These are phyloP conservation scores for Chrysanthemum makinoi DNA, from an alignment of 129 eudicot species.

Conservation along the genomic window DNA sequence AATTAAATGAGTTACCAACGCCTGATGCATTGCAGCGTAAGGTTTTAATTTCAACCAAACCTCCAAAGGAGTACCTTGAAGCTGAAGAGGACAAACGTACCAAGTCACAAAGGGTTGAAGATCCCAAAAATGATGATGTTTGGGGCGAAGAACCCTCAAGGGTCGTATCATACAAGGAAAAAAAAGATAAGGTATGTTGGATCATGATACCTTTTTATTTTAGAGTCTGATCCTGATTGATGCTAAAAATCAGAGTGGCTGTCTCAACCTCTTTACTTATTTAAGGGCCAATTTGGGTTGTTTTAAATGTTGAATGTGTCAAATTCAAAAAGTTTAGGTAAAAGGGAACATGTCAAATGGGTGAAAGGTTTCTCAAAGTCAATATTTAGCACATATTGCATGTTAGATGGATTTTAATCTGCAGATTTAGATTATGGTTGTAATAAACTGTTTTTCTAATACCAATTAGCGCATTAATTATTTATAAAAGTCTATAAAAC, in stretches of 20 bases:
- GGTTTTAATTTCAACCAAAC: conserved; percentile 80
- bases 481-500: not conserved
- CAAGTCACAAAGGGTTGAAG: conserved; percentile 41
- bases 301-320: not conserved
- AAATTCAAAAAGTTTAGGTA: not conserved
- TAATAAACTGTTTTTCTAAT: conserved; percentile 6
- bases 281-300: not conserved
- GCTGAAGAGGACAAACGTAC: conserved; percentile 49
- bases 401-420: not conserved
- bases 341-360: not conserved
- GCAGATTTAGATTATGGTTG: not conserved
- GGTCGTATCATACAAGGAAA: conserved; percentile 38
- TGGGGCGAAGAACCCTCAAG: conserved; percentile 66
- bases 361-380: not conserved
- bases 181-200: conserved; percentile 41
- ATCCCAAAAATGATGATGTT: conserved; percentile 50
- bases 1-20: conserved; percentile 51
- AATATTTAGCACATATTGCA: not conserved
- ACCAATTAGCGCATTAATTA: not conserved
- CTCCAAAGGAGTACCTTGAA: conserved; percentile 91
- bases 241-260: not conserved
- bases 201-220: not conserved
- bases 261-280: not conserved
- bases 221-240: too few relatives aligned
- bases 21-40: conserved; percentile 70